phyloP scores from a whole-genome alignment of 768 basidiomycete genomes.

The Fibroporia radiculosa region DNA sequence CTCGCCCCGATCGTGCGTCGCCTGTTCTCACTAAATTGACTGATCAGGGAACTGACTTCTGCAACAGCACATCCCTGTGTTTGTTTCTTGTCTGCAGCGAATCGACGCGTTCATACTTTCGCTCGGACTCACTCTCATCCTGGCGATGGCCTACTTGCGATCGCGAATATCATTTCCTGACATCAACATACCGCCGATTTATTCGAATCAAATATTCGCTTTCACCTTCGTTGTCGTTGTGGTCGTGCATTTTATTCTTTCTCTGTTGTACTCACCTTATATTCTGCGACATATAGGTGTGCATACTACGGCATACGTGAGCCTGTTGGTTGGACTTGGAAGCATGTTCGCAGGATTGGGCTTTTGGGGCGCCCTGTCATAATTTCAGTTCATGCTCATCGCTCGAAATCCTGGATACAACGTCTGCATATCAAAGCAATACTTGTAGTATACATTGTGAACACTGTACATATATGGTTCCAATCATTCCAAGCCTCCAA shows the following conservation, averaged over 20 bases:
- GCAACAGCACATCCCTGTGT: slow-evolving; percentile 63
- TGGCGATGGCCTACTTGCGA: slow-evolving; percentile 55
- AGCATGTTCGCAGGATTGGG: slow-evolving; percentile 67
- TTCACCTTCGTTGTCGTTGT: slow-evolving; percentile 23
- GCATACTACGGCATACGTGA: slow-evolving; percentile 68
- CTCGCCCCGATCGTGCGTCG: slow-evolving; percentile 66
- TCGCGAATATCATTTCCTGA: slow-evolving; percentile 33
- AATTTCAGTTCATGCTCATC: neutral
- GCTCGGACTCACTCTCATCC: slow-evolving; percentile 54
- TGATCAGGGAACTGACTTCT: slow-evolving; percentile 9
- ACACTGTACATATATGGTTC: too few relatives aligned
- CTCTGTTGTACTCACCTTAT: slow-evolving; percentile 57
- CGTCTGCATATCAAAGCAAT: too few relatives aligned
- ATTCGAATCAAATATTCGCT: slow-evolving; percentile 18
- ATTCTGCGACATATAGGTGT: slow-evolving; percentile 68
- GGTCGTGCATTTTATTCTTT: slow-evolving; percentile 40
- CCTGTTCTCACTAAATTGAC: slow-evolving; percentile 1
- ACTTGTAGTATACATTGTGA: too few relatives aligned
- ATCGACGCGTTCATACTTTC: slow-evolving; percentile 67
- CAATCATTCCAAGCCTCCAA: too few relatives aligned
- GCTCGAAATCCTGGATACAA: too few relatives aligned
- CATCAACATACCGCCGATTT: slow-evolving; percentile 7
- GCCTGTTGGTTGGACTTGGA: slow-evolving; percentile 57
- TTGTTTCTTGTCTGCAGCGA: slow-evolving; percentile 70
- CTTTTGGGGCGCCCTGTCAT: slow-evolving; percentile 62